Conservation (phyloP, 495 filamentous ascomycete genomes). For the Penicillium pancosmium region DNA sequence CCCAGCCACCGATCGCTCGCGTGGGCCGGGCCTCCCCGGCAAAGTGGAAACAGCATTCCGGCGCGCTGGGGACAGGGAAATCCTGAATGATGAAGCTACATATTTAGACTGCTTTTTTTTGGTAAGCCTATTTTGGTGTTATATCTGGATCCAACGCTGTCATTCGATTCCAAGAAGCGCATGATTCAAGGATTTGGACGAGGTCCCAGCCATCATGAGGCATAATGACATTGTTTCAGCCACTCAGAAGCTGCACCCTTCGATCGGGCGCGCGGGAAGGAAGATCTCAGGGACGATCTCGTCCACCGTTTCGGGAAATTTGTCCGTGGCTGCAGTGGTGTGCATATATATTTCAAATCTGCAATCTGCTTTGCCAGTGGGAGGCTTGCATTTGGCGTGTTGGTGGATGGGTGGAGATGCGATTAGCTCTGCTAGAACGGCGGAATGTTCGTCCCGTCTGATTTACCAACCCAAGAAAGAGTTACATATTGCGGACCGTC, state of each 20-base stretch:
- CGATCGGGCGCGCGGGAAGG: constrained; percentile 21
- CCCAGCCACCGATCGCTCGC: constrained; percentile 29
- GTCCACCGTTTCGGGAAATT: constrained; percentile 28
- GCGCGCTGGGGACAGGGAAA: constrained; percentile 12
- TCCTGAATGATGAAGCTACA: constrained; percentile 1
- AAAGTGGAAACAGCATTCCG: constrained; percentile 14
- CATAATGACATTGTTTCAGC: constrained; percentile 25
- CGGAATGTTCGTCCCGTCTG: constrained; percentile 2
- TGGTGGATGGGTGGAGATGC: constrained; percentile 1
- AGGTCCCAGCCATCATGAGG: background rate
- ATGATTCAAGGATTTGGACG: constrained; percentile 3
- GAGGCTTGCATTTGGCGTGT: background rate
- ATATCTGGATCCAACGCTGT: background rate
- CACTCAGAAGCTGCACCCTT: constrained; percentile 10
- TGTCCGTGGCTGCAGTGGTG: constrained; percentile 29
- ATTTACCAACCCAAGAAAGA: background rate
- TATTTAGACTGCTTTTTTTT: background rate
- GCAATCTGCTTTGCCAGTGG: constrained; percentile 7
- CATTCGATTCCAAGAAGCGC: constrained; percentile 6
- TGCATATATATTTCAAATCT: constrained; percentile 15
- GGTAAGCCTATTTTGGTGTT: background rate
- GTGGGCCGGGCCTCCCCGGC: constrained; percentile 25
- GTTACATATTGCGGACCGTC: background rate
- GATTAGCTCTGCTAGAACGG: constrained; percentile 2
- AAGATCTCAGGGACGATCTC: constrained; percentile 27